These are phyloP conservation scores for Candida gigantensis DNA, from an alignment of 1,139 yeast genomes.

Conservation along the genomic window DNA sequence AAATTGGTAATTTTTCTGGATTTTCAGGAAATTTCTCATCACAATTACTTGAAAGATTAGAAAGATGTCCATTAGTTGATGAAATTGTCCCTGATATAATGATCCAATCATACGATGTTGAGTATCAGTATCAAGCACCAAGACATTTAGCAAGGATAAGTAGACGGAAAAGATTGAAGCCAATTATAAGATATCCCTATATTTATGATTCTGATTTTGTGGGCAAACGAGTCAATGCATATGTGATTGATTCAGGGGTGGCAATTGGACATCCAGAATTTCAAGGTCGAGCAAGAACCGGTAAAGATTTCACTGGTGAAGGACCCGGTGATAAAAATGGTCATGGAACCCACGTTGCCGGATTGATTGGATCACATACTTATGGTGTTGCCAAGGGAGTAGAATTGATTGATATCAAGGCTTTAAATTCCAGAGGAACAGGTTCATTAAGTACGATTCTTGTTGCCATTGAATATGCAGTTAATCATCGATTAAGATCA, in stretches of 20 bases:
- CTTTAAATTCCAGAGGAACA: conserved; percentile 58
- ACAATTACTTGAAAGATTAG: conserved; percentile 47
- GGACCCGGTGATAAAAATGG: conserved; percentile 67
- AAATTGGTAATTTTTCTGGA: conserved; percentile 65
- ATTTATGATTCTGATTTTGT: conserved; percentile 24
- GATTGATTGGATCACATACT: conserved; percentile 71
- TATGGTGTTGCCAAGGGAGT: conserved; percentile 80
- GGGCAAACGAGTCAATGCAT: conserved; percentile 58
- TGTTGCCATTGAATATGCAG: conserved; percentile 70
- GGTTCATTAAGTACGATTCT: conserved; percentile 70
- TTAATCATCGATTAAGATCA: conserved; percentile 51
- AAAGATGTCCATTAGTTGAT: conserved; percentile 50
- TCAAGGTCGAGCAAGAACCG: conserved; percentile 58
- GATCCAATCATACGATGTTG: conserved; percentile 46
- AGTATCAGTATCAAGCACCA: conserved; percentile 53
- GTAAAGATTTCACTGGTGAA: conserved; percentile 61
- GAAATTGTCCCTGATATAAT: conserved; percentile 60
- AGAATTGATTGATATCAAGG: conserved; percentile 69
- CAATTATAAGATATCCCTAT: conserved; percentile 21
- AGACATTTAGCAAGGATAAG: conserved; percentile 68
- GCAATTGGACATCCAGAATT: conserved; percentile 61
- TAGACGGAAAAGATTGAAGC: conserved; percentile 38
- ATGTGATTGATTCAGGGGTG: conserved; percentile 81
- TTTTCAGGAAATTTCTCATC: conserved; percentile 59
- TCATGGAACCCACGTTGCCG: conserved; percentile 89